Evolutionary conservation across 345 rosid species (phyloP).

Genomic region (Linum trigynum): DNA sequence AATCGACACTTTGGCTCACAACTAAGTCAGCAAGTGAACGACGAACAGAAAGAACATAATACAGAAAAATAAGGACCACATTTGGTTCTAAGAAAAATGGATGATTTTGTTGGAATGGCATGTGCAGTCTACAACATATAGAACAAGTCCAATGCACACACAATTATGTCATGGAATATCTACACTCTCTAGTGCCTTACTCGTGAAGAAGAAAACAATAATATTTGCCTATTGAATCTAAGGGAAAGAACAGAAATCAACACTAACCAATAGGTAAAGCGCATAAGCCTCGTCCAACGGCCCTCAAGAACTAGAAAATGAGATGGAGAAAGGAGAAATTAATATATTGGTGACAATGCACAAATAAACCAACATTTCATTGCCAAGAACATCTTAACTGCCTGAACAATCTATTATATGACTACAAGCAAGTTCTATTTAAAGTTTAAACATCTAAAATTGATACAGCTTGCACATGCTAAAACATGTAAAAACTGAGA

Average conservation of each 20-base stretch:
- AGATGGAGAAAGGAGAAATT: background rate
- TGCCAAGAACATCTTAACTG: background rate
- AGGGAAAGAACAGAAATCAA: background rate
- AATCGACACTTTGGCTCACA: background rate
- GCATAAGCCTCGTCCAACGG: constrained; percentile 46
- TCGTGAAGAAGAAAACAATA: background rate
- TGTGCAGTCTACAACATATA: background rate
- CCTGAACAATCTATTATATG: no score
- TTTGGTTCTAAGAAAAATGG: background rate
- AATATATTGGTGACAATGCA: no score
- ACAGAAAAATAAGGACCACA: background rate
- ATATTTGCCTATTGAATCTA: background rate
- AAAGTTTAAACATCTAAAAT: background rate
- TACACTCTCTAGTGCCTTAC: background rate
- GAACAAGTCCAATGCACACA: no score
- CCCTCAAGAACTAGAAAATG: constrained; percentile 48
- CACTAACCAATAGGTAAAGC: constrained; percentile 65
- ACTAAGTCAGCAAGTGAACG: background rate
- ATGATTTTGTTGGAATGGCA: background rate
- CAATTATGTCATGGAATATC: background rate
- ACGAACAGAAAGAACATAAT: background rate
- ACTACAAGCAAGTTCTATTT: background rate
- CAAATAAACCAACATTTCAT: background rate
- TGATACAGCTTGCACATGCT: no score
- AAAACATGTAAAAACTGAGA: background rate